Base-by-base conservation (phyloP, 2,329 filamentous ascomycete genomes). In the Plenodomus biglobosus region DNA sequence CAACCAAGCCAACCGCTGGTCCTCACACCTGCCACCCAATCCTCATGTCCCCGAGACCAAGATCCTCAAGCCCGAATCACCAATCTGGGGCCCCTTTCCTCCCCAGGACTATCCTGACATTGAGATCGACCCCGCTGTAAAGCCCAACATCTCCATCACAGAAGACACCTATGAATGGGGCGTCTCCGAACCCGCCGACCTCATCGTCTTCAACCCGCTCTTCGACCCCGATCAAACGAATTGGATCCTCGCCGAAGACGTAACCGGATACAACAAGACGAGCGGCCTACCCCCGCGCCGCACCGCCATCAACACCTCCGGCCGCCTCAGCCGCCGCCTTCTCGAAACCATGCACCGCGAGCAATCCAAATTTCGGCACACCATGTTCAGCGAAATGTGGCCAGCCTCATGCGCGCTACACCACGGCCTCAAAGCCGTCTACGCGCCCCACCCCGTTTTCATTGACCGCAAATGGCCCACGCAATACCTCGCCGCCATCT, bases 321-420 rank as follows among this genome's bases (percentile, higher is more conserved):
- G 80, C 1, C 84, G 88, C 8, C 75, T 90, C 27, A 86, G 83
- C 21, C 80, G 83, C 19, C 80, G 85, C 11, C 76, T 91, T 1
- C 74, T 91, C 5, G 72, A 79, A 38, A 83, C 83, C 4, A 91
- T 92, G 86, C 88, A 92, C 70, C 80, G 87, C 56, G 87, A 90
- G 62, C 86, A 85, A 3, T 84, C 85, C 70, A 78, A 80, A 21
- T 77, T 82, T 59, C 84, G 83, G 54, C 87, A 85, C 69, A 85
- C 78, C 69, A 90, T 86, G 85, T 91, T 88, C 67, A 83, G 81
- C 20, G 88, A 92, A 70, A 92, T 92, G 88, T 90, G 86, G 73
- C 87, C 87, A 1, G 80, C 85, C 0, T 82, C 80, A 1, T 80
- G 84, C 64, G 86, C 87, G 0, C 75, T 92, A 4, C 87, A 90